Base-by-base conservation (phyloP, 2,329 filamentous ascomycete species). In the Aureobasidium subglaciale region DNA sequence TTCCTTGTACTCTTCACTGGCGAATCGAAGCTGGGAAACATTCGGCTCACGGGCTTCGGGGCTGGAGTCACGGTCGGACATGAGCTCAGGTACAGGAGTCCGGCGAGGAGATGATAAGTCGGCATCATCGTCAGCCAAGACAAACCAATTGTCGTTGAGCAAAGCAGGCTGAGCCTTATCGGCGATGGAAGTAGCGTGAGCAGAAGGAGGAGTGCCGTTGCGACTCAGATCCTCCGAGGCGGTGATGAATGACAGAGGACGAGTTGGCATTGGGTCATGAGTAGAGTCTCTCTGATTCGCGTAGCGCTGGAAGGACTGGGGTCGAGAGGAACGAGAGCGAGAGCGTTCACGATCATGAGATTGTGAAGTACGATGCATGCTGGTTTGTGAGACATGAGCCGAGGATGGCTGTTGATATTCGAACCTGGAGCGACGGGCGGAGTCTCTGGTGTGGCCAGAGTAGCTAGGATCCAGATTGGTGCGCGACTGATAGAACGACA, bases 401-500 rank as follows among this genome's bases (percentile, higher is more conserved):
- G 40, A 46, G 3, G 40, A 3, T 6, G 24, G 41, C 42, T 79
- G 73, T 59, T 75, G 76, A 11, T 83, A 73, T 61, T 84, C 75
- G 16, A 40, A 55, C 6, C 50, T 32, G 25, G 54, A 59, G 34
- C 67, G 62, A 48, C 75, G 75, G 35, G 77, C 79, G 59, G 76
- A 64, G 48, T 72, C 70, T 8, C 77, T 75, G 8, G 74, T 79
- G 54, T 77, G 75, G 2, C 72, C 71, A 13, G 75, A 78, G 58
- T 77, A 80, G 22, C 72, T 73, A 45, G 78, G 70, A 4, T 81
- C 83, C 29, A 80, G 78, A 10, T 80, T 78, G 2, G 84, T 78
- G 30, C 90, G 82, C 0, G 88, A 95, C 66, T 93, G 85, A 71
- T 88, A 81, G 70, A 95, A 96, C 0, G 90, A 85, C 48, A 96